Evolutionary conservation across 2,329 filamentous ascomycete genomes (phyloP).

Genomic region (Colletotrichum sidae): DNA sequence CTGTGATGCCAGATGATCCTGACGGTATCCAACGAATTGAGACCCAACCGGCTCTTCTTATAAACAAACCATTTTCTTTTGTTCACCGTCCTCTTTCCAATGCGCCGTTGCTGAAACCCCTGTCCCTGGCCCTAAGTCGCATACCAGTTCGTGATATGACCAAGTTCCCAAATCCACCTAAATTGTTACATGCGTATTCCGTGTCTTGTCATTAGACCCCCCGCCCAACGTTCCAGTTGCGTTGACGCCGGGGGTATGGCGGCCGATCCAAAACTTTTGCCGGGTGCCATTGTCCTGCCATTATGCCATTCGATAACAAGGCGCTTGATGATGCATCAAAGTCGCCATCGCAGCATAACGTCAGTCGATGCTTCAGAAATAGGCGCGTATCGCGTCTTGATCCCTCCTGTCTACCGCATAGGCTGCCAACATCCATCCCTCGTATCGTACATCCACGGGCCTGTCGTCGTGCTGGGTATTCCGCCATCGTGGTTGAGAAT

Average conservation of each 20-base stretch:
- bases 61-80: constrained; percentile 36
- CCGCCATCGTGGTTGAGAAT: constrained; percentile 12
- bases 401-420: background rate
- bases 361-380: constrained; percentile 9
- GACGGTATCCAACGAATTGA: constrained; percentile 1
- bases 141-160: constrained; percentile 29
- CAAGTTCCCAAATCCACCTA: constrained; percentile 15
- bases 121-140: constrained; percentile 23
- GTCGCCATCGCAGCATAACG: constrained; percentile 14
- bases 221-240: constrained; percentile 29
- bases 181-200: constrained; percentile 35
- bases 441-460: constrained; percentile 29
- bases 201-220: constrained; percentile 29
- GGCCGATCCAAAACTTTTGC: constrained; percentile 13
- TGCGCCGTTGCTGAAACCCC: constrained; percentile 35
- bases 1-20: too few species aligned
- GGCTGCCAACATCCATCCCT: background rate
- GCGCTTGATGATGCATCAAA: constrained; percentile 19
- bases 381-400: background rate
- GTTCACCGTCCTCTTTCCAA: constrained; percentile 33
- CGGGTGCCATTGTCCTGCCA: constrained; percentile 21
- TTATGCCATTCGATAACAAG: constrained; percentile 15
- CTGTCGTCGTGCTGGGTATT: constrained; percentile 19
- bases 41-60: constrained; percentile 29
- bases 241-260: constrained; percentile 8